phyloP scores from a whole-genome alignment of 805 yeast species.

The Candida namnaoensis region DNA sequence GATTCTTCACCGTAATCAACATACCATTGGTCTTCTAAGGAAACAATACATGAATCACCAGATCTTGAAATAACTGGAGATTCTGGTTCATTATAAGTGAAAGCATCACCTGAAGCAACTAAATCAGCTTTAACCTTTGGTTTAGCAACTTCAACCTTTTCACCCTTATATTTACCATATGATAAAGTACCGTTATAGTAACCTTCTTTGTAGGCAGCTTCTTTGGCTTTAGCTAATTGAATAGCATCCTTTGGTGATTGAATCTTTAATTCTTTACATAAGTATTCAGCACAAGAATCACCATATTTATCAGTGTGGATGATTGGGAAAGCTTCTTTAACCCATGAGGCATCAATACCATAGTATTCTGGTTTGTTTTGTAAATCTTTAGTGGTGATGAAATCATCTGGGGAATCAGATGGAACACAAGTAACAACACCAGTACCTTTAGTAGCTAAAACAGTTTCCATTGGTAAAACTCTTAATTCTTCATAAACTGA shows the following conservation, averaged over 20 bases:
- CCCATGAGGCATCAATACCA: conserved; percentile 82
- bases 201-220: conserved; percentile 92
- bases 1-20: conserved; percentile 91
- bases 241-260: conserved; percentile 89
- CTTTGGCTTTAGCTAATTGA: conserved; percentile 87
- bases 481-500: conserved; percentile 62
- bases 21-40: conserved; percentile 98
- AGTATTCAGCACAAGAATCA: conserved; percentile 73
- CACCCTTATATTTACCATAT: conserved; percentile 78
- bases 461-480: conserved; percentile 96
- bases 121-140: conserved; percentile 77
- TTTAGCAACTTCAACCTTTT: conserved; percentile 86
- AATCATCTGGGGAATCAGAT: conserved; percentile 98
- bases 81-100: conserved; percentile 93
- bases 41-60: conserved; percentile 94
- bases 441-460: conserved; percentile 91
- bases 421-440: conserved; percentile 99
- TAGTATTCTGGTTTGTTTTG: conserved; percentile 87
- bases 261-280: conserved; percentile 83
- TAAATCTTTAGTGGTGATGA: conserved; percentile 75
- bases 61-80: conserved; percentile 84
- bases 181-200: conserved; percentile 82
- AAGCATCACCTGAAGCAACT: conserved; percentile 70
- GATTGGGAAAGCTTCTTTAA: conserved; percentile 64
- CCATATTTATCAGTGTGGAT: conserved; percentile 83